Evolutionary conservation across 2,329 filamentous ascomycete species (phyloP), one percentile per base, ranked within the genome.

Genomic region (Rachicladosporium sp.): DNA sequence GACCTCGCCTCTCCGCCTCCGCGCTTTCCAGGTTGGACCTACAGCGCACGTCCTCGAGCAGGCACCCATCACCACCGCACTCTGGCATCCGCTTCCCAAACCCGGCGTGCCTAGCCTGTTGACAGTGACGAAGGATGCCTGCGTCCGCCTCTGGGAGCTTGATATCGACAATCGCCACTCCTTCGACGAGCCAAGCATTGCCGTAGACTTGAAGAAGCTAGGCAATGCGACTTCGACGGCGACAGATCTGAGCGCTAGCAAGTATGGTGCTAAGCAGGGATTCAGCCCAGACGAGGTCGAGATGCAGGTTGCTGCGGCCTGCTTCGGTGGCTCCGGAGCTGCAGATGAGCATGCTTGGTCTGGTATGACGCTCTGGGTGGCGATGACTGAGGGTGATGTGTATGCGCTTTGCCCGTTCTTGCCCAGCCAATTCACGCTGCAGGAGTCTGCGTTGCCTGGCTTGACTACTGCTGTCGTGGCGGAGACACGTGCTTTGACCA

Each of bases 311-410:
- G 86, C 87, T 3, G 80, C 88, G 2, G 87, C 88, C 37, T 84
- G 78, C 57, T 98, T 98, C 64, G 89, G 87, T 10, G 87, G 87
- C 19, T 66, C 58, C 37, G 74, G 71, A 8, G 65, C 60, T 40
- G 67, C 71, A 39, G 71, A 70, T 31, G 73, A 78, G 47, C 68
- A 76, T 52, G 73, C 73, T 2, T 98, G 91, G 91, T 83, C 87
- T 6, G 78, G 88, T 8, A 95, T 95, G 83, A 96, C 91, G 0
- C 69, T 98, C 8, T 98, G 89, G 85, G 68, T 96, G 37, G 87
- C 88, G n/a, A 98, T 95, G 82, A 77, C 78, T 30, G 82, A 86
- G 43, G 91, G 91, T 3, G 88, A 95, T 55, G 74, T 96, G 4
- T 98, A 98, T 55, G 88, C 89, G 2, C 67, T 98, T 6, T 95